Base-by-base conservation (phyloP, 2,329 filamentous ascomycete genomes). In the Fusarium burgessii region DNA sequence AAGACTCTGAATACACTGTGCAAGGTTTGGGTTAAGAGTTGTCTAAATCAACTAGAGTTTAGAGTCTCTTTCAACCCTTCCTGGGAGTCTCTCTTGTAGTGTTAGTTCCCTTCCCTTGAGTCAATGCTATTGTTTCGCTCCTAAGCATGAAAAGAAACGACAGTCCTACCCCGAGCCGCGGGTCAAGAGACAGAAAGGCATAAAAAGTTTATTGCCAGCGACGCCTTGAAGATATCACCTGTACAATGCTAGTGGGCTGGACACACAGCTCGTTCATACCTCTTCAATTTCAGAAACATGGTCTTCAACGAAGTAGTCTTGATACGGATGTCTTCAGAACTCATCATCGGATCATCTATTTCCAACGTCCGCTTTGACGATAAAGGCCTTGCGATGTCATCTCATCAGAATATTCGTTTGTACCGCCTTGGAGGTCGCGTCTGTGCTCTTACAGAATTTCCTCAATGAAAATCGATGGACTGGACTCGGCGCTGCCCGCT, bases 401-500 rank as follows among this genome's bases (percentile, higher is more conserved):
- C 33, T 59, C 35, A 46, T 64, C 46, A 27, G 29, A 27, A 40
- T n/a, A 38, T 25, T 25, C 56, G 20, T 46, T 33, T 20, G 6
- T 58, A 38, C 58, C 59, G 58, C 54, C 47, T 63, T 45, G 41
- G 43, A 55, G 60, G 65, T 45, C 66, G 50, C 50, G 50, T 63
- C 69, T 71, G 68, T 72, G 69, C 69, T 66, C 68, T 66, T 36
- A 13, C 40, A 55, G 43, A 50, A 68, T 57, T 45, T 55, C 45
- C 45, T 42, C 59, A 70, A 72, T 70, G 23, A 23, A 55, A 52
- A 65, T 36, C 42, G 35, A 46, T 54, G 38, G 54, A 41, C 72
- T 74, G 72, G 74, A 76, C 74, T 76, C 73, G 68, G 62, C 58
- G 59, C 59, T 72, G 72, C 52, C 62, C 74, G 70, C 55, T 75